A percentile compares a stretch with the other conserved stretches of the same genome.
Evolutionary conservation across 1,284 basidiomycete species (phyloP).

Genomic region (Kwoniella shivajii): DNA sequence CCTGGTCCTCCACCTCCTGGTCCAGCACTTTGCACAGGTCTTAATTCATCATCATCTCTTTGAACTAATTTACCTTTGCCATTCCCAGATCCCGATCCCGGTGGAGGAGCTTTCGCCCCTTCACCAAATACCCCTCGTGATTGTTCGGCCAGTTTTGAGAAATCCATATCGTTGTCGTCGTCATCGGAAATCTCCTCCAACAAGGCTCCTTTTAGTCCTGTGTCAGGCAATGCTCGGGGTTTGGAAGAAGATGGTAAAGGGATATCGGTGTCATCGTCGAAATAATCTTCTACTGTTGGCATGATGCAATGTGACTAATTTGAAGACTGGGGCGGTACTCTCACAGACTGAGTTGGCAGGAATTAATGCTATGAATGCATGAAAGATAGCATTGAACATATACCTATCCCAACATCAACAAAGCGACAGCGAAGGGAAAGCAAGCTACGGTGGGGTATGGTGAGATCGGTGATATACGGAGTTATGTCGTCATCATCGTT

Average conservation of each 20-base stretch:
- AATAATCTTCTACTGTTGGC: slow-evolving; percentile 58
- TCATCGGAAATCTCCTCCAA: slow-evolving; percentile 66
- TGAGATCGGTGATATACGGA: slow-evolving; percentile 14
- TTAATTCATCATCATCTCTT: slow-evolving; percentile 30
- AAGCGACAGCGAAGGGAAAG: too few relatives aligned
- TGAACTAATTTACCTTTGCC: slow-evolving; percentile 42
- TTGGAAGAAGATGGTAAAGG: slow-evolving; percentile 59
- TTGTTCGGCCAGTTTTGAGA: slow-evolving; percentile 56
- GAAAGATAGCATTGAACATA: not conserved
- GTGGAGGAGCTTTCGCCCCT: slow-evolving; percentile 33
- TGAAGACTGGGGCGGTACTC: not conserved
- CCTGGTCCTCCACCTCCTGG: slow-evolving; percentile 20
- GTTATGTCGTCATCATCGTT: slow-evolving; percentile 13
- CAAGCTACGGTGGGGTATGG: too few relatives aligned
- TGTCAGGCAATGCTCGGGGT: slow-evolving; percentile 64
- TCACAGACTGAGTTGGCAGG: not conserved
- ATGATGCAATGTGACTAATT: too few relatives aligned
- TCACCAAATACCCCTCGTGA: slow-evolving; percentile 52
- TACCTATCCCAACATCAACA: too few relatives aligned
- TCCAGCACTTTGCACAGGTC: slow-evolving; percentile 25
- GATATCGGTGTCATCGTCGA: slow-evolving; percentile 87
- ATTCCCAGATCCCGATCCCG: slow-evolving; percentile 20
- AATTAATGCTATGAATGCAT: not conserved
- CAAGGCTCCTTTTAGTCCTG: slow-evolving; percentile 69
- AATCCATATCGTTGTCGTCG: slow-evolving; percentile 53